Percentiles rank a stretch among this genome's conserved stretches.
These are phyloP conservation scores for Botrytis aclada DNA, from an alignment of 2,329 filamentous ascomycete genomes.

Conservation along the genomic window DNA sequence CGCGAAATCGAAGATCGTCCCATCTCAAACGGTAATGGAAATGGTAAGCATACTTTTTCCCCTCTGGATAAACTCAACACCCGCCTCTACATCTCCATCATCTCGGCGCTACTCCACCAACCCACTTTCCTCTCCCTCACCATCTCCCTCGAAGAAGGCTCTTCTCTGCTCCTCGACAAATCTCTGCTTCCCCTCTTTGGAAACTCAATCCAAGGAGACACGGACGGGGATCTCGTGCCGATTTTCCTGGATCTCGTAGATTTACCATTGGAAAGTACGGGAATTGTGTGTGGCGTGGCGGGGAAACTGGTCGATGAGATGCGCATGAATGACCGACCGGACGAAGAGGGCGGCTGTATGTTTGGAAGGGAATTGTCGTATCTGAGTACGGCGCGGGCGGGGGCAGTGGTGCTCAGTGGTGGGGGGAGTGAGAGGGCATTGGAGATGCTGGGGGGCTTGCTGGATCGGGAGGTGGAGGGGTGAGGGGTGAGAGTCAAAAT, in stretches of 20 bases:
- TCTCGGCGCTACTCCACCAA: conserved; percentile 57
- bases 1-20: conserved; percentile 33
- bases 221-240: conserved; percentile 70
- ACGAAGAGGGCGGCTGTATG: not conserved
- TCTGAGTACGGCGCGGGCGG: conserved; percentile 81
- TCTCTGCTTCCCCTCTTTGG: conserved; percentile 63
- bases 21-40: conserved; percentile 40
- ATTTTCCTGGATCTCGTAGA: conserved; percentile 83
- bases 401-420: conserved; percentile 80
- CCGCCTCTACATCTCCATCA: conserved; percentile 59
- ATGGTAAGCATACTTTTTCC: conserved; percentile 8
- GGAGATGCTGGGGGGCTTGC: conserved; percentile 56
- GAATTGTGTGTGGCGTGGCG: conserved; percentile 92
- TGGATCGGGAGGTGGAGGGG: conserved; percentile 23
- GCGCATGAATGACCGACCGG: conserved; percentile 33
- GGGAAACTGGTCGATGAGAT: conserved; percentile 76
- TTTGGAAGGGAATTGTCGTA: conserved; percentile 75
- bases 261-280: conserved; percentile 82
- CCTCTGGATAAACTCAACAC: conserved; percentile 62
- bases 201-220: conserved; percentile 73
- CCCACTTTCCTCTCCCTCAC: conserved; percentile 73
- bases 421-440: conserved; percentile 73
- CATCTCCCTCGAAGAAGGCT: conserved; percentile 68
- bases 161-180: conserved; percentile 70
- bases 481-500: not conserved